These are phyloP conservation scores for Vigna radiata DNA, from an alignment of 306 rosid species.

Conservation along the genomic window DNA sequence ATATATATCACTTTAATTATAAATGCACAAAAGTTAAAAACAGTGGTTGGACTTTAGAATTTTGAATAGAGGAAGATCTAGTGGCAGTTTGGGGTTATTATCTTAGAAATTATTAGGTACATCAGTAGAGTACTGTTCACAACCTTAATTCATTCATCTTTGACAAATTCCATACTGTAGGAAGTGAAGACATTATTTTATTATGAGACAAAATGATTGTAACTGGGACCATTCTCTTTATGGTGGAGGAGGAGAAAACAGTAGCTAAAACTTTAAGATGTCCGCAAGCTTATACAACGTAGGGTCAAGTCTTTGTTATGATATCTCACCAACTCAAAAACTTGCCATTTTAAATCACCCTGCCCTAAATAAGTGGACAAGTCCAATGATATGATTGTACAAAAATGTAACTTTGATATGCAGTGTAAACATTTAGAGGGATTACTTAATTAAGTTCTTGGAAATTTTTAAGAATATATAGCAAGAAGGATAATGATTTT, in stretches of 20 bases:
- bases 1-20: too few species aligned
- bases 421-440: too few species aligned
- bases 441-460: too few species aligned
- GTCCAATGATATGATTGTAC: too few species aligned
- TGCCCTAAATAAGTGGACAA: not conserved
- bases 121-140: not conserved
- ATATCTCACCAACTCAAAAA: not conserved
- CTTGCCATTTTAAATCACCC: not conserved
- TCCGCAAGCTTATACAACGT: not conserved
- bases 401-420: too few species aligned
- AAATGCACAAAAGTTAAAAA: not conserved
- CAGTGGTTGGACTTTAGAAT: not conserved
- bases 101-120: not conserved
- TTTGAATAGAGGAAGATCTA: not conserved
- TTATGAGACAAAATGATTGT: not conserved
- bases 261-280: not conserved
- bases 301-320: not conserved
- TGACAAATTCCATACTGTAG: not conserved
- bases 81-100: not conserved
- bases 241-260: not conserved
- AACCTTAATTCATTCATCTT: too few species aligned
- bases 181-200: not conserved
- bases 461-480: too few species aligned
- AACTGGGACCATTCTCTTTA: conserved; percentile 17
- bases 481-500: too few species aligned